Evolutionary conservation across 805 yeast genomes (phyloP), one percentile per base, ranked within the genome.

Genomic region (Teunomyces panamensis): DNA sequence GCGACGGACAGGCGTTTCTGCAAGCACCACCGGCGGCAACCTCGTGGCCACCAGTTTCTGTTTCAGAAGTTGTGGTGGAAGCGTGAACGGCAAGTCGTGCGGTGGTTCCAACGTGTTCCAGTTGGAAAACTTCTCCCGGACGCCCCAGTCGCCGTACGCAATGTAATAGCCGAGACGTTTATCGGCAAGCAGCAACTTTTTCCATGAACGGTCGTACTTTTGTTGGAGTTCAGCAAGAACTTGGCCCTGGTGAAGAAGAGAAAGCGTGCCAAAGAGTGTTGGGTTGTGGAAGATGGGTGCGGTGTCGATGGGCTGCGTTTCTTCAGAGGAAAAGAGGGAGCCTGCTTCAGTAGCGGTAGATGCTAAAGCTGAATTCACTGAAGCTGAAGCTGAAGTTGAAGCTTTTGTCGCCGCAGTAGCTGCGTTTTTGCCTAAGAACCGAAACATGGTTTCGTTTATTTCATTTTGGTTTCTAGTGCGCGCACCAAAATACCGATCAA

Each of bases 131-230:
- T 78, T 78, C 42, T 78, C 82, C 51, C 95, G 72, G 1, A 81
- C 84, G 0, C 90, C 94, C 75, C 86, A 80, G 42, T 84, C 72
- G 2, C 91, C 91, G 63, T 82, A 87, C 0, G 84, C 75, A 28
- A 84, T 73, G 66, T 75, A 83, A 60, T 81, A 84, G 8, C 80
- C 75, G 52, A 84, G 68, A 51, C 77, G 69, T 58, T 85, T 84
- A 45, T 76, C 76, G 44, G 77, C 74, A 9, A 50, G 50, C 3
- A 79, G 70, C 39, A 84, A 53, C 35, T 69, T 63, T 2, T 62
- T 61, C 95, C 95, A 87, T 46, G 77, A 72, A 45, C 72, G 72
- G 52, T 77, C 81, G 57, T 66, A 69, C 48, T 73, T 79, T 58
- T 53, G 76, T 62, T 62, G 83, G 63, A 73, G 63, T 49, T 81